Evolutionary conservation across 768 basidiomycete genomes (phyloP), one percentile per base, ranked within the genome.

Genomic region (Mycena crocata): DNA sequence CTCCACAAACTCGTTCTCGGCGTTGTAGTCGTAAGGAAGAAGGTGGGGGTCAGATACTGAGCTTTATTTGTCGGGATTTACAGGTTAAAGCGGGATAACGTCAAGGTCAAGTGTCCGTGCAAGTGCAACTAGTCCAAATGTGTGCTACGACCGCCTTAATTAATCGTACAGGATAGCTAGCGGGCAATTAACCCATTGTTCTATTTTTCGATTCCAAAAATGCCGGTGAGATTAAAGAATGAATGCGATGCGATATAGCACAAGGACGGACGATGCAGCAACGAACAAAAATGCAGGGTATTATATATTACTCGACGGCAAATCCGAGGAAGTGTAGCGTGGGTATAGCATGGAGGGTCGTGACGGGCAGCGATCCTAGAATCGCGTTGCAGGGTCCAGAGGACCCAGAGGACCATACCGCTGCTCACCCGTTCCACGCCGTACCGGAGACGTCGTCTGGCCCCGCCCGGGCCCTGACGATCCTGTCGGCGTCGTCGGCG

Each of bases 371-470:
- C 4, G 55, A 52, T 60, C 37, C 68, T 74, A 51, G 73, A 86
- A 83, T 75, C 78, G 84, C 58, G 84, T 81, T 57, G 86, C 81
- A 34, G 89, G 89, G 76, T 89, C 89, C 62, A 90, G 76, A 46
- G 89, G 89, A 59, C 89, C 87, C 51, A 88, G 75, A 21, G 87
- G 87, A 50, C 87, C 87, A 73, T 88, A 88, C 59, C 79, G 80
- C 72, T 82, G 60, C 30, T 63, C 80, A 64, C 74, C 73, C 39
- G 75, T 76, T 49, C 76, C 76, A 62, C 73, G 70, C 61, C 75
- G 64, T 64, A 62, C 64, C 42, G 64, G 64, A 34, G 62, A 58
- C 32, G 61, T 68, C 49, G 66, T 44, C 30, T 58, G 66, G 15
- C 61, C 61, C 26, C 71, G 68, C 14, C 71, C 71, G 26, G 68